phyloP scores from a whole-genome alignment of 805 yeast genomes.

The Vanderwaltozyma verrucispora region DNA sequence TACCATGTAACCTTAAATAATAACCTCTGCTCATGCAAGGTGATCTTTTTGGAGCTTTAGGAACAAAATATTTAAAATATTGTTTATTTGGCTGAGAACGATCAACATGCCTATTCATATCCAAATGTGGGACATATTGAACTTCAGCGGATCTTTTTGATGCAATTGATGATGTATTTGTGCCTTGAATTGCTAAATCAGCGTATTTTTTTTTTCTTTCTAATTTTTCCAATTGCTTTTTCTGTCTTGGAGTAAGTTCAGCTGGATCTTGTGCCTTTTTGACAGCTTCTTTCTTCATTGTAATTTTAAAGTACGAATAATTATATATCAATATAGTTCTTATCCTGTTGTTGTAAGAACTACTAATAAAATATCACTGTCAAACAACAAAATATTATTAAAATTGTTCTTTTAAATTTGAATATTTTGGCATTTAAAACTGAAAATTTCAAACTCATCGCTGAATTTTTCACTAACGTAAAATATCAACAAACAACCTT shows the following conservation, averaged over 20 bases:
- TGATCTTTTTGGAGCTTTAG: constrained; percentile 48
- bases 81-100: constrained; percentile 24
- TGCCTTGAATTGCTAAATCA: constrained; percentile 69
- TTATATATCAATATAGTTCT: too few relatives aligned
- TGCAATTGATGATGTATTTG: constrained; percentile 74
- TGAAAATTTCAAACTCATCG: too few relatives aligned
- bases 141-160: constrained; percentile 73
- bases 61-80: constrained; percentile 60
- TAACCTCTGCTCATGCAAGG: constrained; percentile 79
- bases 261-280: neutral
- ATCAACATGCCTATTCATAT: constrained; percentile 6
- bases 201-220: constrained; percentile 39
- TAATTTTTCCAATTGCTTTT: constrained; percentile 28
- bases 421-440: too few relatives aligned
- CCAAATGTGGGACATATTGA: constrained; percentile 34
- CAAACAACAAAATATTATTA: too few relatives aligned
- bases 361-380: too few relatives aligned
- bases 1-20: constrained; percentile 70
- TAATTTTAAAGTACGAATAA: too few relatives aligned
- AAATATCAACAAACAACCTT: too few relatives aligned
- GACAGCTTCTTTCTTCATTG: neutral
- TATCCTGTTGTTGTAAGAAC: too few relatives aligned
- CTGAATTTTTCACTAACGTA: too few relatives aligned
- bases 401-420: too few relatives aligned
- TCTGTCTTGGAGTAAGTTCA: constrained; percentile 2